Conservation (phyloP, 2,329 filamentous ascomycete genomes). For the Diplodia corticola region DNA sequence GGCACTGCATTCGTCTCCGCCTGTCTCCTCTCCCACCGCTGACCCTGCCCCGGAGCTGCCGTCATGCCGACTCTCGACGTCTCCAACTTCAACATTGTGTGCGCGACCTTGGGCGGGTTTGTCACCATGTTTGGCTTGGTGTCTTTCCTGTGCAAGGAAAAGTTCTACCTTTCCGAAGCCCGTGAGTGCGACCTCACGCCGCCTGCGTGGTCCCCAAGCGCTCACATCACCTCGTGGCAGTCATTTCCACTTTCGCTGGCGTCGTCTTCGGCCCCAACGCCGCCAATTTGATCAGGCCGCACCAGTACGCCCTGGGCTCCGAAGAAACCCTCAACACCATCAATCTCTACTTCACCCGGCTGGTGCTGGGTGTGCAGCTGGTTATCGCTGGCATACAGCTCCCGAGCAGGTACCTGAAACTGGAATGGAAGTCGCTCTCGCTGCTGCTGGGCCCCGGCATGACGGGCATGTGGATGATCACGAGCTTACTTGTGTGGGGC, state of each 20-base stretch:
- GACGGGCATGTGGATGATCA: conserved; percentile 81
- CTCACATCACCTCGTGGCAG: conserved; percentile 44
- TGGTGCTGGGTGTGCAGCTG: conserved; percentile 87
- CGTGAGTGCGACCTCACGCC: conserved; percentile 54
- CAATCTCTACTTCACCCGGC: conserved; percentile 79
- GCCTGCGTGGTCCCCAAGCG: not conserved
- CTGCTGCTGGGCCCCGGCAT: conserved; percentile 81
- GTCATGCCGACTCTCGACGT: conserved; percentile 63
- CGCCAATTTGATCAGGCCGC: conserved; percentile 70
- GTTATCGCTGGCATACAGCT: conserved; percentile 86
- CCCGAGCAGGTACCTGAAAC: conserved; percentile 75
- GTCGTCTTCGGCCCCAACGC: conserved; percentile 76
- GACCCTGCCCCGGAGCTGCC: not conserved
- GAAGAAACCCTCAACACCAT: conserved; percentile 65
- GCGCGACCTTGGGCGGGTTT: conserved; percentile 80
- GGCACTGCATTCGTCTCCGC: conserved; percentile 6
- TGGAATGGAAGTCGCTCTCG: conserved; percentile 74
- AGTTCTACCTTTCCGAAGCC: conserved; percentile 87
- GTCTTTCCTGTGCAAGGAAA: conserved; percentile 86
- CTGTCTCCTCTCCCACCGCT: not conserved
- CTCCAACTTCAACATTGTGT: conserved; percentile 81
- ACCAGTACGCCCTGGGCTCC: conserved; percentile 66
- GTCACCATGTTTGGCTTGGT: conserved; percentile 88
- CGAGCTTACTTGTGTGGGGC: conserved; percentile 75
- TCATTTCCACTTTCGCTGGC: conserved; percentile 80